phyloP scores from a whole-genome alignment of 2,329 filamentous ascomycete genomes.

The Microsporum audouinii region DNA sequence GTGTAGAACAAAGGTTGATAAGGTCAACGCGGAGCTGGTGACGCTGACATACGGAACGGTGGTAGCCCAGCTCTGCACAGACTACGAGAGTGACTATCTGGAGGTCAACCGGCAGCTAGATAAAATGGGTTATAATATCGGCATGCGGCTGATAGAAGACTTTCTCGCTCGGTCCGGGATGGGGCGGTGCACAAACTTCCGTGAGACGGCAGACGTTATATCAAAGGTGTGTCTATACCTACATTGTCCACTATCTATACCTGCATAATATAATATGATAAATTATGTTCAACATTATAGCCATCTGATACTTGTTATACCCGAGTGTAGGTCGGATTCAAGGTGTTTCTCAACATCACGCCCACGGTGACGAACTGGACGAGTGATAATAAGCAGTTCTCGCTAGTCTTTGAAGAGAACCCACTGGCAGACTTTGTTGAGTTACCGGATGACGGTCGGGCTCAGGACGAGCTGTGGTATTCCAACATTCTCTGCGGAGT shows the following conservation, averaged over 20 bases:
- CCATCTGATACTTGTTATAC: not conserved
- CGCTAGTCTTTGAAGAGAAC: slow-evolving; percentile 91
- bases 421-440: slow-evolving; percentile 96
- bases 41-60: slow-evolving; percentile 97
- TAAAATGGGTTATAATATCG: slow-evolving; percentile 99
- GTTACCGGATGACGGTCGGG: slow-evolving; percentile 84
- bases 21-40: slow-evolving; percentile 95
- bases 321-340: slow-evolving; percentile 73
- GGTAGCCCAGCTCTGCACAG: slow-evolving; percentile 89
- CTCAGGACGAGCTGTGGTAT: slow-evolving; percentile 96
- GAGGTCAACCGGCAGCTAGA: slow-evolving; percentile 97
- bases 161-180: slow-evolving; percentile 92
- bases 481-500: slow-evolving; percentile 95
- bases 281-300: too few species aligned
- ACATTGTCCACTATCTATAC: not conserved
- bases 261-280: too few species aligned
- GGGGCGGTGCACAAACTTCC: slow-evolving; percentile 79
- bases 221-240: slow-evolving; percentile 44
- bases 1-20: slow-evolving; percentile 78
- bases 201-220: slow-evolving; percentile 94
- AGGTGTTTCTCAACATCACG: slow-evolving; percentile 96
- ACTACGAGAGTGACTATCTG: slow-evolving; percentile 85
- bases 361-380: slow-evolving; percentile 93
- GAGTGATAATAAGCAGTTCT: slow-evolving; percentile 91
- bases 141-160: slow-evolving; percentile 88